These are phyloP conservation scores for Pichia eremophila DNA, from an alignment of 805 yeast genomes.

Conservation along the genomic window DNA sequence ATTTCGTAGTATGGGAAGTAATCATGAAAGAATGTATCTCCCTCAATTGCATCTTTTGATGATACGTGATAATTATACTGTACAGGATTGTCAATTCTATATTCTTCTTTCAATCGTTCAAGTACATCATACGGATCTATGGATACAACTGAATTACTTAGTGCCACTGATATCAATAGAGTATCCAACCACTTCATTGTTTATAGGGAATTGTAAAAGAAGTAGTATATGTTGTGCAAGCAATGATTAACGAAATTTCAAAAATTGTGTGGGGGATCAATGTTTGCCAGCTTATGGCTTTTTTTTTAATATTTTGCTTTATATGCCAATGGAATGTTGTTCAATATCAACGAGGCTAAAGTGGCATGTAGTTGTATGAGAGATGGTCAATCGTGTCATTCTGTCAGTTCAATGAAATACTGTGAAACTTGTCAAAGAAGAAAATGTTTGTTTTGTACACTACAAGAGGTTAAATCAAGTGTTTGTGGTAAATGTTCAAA, in stretches of 20 bases:
- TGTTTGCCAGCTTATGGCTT: too few relatives aligned
- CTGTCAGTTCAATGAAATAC: conserved; percentile 14
- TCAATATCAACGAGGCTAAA: conserved; percentile 2
- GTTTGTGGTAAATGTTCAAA: conserved; percentile 2
- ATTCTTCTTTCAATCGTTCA: not conserved
- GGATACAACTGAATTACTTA: not conserved
- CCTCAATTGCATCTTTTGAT: not conserved
- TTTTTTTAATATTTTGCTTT: too few relatives aligned
- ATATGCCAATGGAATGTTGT: not conserved
- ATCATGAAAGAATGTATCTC: conserved; percentile 4
- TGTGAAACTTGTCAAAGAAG: conserved; percentile 22
- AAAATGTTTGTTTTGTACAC: conserved; percentile 22
- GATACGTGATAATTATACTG: not conserved
- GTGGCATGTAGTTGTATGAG: conserved; percentile 1
- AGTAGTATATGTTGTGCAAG: too few relatives aligned
- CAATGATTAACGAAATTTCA: too few relatives aligned
- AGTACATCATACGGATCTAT: not conserved
- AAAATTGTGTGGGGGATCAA: too few relatives aligned
- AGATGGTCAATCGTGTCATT: conserved; percentile 14
- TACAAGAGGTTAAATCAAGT: conserved; percentile 4
- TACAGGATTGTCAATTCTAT: not conserved
- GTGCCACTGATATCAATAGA: not conserved
- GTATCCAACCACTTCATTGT: not conserved
- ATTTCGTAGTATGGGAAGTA: not conserved
- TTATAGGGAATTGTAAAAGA: not conserved